Percentiles rank a stretch among this genome's conserved stretches.
Evolutionary conservation across 768 basidiomycete species (phyloP).

Genomic region (Pleurotus eryngii): DNA sequence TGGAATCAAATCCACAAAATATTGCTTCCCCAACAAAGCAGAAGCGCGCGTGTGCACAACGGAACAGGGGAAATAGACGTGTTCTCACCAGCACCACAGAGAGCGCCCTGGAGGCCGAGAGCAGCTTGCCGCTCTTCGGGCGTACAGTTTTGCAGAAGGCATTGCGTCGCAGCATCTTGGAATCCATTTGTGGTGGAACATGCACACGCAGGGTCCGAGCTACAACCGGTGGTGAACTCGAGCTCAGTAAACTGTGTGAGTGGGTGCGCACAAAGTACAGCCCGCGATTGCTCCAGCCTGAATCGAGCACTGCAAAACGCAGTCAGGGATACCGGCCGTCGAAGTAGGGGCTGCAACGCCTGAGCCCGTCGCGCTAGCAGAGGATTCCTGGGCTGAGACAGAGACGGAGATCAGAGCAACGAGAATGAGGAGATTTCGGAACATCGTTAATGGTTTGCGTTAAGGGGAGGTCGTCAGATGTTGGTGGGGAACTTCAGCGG

Average conservation of each 20-base stretch:
- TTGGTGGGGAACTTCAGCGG: neutral
- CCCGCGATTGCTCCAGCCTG: neutral
- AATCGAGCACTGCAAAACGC: neutral
- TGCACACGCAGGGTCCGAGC: slow-evolving; percentile 2
- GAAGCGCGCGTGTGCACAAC: neutral
- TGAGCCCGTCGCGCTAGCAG: neutral
- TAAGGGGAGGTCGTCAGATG: neutral
- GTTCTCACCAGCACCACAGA: slow-evolving; percentile 3
- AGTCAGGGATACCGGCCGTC: neutral
- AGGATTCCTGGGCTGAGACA: neutral
- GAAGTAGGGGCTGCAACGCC: neutral
- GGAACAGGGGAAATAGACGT: neutral
- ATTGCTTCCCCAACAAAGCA: neutral
- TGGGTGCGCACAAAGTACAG: neutral
- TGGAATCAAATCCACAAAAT: neutral
- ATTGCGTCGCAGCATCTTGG: neutral
- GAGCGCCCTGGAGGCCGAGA: neutral
- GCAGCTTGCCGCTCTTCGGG: slow-evolving; percentile 1
- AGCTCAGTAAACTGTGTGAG: neutral
- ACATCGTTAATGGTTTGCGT: neutral
- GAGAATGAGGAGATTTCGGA: neutral
- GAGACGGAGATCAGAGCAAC: neutral
- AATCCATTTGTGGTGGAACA: neutral
- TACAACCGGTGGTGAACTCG: neutral
- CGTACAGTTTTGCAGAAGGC: neutral